These are phyloP conservation scores for Globisporangium spiculum DNA, from an alignment of 352 stramenopile species.

Conservation along the genomic window DNA sequence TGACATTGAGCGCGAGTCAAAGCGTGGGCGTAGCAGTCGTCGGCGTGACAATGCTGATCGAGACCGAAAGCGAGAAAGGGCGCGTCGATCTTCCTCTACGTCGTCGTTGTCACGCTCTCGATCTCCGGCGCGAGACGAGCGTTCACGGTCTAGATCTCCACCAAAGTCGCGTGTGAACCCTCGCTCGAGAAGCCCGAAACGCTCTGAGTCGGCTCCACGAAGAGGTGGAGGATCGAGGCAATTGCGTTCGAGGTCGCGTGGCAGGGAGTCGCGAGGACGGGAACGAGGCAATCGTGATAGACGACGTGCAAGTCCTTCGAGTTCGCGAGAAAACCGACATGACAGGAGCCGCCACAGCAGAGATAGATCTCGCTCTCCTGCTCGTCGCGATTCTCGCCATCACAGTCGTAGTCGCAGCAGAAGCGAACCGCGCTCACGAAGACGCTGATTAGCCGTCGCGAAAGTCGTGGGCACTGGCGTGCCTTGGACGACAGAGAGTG, in stretches of 20 bases:
- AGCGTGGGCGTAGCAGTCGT: background rate
- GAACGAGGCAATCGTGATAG: background rate
- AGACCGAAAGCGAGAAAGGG: background rate
- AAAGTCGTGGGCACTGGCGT: background rate
- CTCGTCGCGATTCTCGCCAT: background rate
- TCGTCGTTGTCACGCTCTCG: background rate
- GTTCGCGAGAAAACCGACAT: background rate
- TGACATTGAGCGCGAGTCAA: background rate
- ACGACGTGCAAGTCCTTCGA: background rate
- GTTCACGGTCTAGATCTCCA: background rate
- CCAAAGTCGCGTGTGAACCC: background rate
- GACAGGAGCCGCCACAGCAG: background rate
- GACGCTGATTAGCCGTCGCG: background rate
- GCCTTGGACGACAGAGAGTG: background rate
- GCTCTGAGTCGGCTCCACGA: background rate
- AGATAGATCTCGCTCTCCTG: background rate
- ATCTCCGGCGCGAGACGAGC: background rate
- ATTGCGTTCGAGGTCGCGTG: conserved; percentile 4
- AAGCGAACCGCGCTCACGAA: background rate
- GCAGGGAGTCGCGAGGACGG: background rate
- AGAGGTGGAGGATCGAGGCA: background rate
- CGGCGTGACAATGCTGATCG: background rate
- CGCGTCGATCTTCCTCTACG: background rate
- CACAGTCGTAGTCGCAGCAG: background rate
- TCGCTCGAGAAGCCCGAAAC: background rate